phyloP scores from a whole-genome alignment of 2,329 filamentous ascomycete genomes.

The Sclerotinia glacialis region DNA sequence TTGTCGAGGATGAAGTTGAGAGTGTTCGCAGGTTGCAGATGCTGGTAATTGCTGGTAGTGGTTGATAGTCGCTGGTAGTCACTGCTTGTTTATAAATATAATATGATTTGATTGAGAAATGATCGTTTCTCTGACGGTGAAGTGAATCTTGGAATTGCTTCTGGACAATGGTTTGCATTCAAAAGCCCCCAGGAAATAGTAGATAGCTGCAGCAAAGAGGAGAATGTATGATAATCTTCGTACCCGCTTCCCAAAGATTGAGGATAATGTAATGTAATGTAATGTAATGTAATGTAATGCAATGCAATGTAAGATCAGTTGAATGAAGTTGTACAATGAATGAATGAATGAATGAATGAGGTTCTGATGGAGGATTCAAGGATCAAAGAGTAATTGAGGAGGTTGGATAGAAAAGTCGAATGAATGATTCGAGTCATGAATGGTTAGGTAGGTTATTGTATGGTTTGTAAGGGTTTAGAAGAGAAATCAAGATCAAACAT shows the following conservation, averaged over 20 bases:
- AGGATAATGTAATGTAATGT: conserved; percentile 3
- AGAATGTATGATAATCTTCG: not conserved
- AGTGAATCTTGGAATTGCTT: not conserved
- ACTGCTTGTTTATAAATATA: not conserved
- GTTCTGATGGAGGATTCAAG: not conserved
- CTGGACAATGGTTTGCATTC: not conserved
- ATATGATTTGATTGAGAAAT: not conserved
- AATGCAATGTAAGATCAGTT: not conserved
- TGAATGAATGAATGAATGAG: not conserved
- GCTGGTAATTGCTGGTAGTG: conserved; percentile 5
- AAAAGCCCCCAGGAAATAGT: not conserved
- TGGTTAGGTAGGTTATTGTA: not conserved
- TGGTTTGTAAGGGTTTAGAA: not conserved
- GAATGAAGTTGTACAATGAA: not conserved
- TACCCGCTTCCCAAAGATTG: not conserved
- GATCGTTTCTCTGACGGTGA: not conserved
- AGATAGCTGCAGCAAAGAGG: not conserved
- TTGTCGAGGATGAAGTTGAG: conserved; percentile 13
- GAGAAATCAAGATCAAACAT: not conserved
- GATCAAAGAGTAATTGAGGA: conserved; percentile 15
- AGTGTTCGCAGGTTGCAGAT: conserved; percentile 15
- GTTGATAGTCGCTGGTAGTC: not conserved
- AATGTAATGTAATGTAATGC: not conserved
- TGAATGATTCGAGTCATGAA: conserved; percentile 11
- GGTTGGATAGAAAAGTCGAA: not conserved